phyloP scores from a whole-genome alignment of 2,329 filamentous ascomycete genomes.

The Lasiodiplodia sp. region DNA sequence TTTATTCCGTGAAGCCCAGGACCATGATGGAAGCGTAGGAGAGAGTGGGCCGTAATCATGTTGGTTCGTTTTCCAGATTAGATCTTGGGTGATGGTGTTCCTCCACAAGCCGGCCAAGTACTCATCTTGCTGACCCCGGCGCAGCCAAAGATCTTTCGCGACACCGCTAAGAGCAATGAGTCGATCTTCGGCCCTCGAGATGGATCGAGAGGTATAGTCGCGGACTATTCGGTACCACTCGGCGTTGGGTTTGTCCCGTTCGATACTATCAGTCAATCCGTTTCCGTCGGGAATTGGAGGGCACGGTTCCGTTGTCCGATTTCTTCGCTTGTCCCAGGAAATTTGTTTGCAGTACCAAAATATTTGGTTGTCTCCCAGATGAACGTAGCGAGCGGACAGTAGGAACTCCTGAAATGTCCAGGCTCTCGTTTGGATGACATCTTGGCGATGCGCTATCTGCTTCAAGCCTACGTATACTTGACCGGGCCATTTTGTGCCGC shows the following conservation, averaged over 20 bases:
- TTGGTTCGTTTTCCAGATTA: too few species aligned
- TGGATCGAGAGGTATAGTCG: background rate
- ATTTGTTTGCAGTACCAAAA: background rate
- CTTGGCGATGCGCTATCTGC: rapidly evolving
- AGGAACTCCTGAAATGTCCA: background rate
- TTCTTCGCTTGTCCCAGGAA: too few species aligned
- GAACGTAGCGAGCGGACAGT: background rate
- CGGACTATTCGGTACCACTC: background rate
- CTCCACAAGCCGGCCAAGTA: background rate
- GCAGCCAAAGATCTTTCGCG: background rate
- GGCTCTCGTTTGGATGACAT: background rate
- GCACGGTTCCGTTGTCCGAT: too few species aligned
- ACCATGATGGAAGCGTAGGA: too few species aligned
- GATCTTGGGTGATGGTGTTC: background rate
- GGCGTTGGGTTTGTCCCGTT: too few species aligned
- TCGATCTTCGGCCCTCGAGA: background rate
- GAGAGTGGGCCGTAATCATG: too few species aligned
- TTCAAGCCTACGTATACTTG: too few species aligned
- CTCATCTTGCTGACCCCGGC: background rate
- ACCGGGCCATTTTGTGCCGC: background rate
- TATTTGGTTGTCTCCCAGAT: background rate
- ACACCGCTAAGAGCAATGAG: background rate
- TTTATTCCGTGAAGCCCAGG: too few species aligned
- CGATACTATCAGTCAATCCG: rapidly evolving
- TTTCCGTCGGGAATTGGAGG: too few species aligned